These are phyloP conservation scores for Xylaria sp. DNA, from an alignment of 2,329 filamentous ascomycete genomes.

Conservation along the genomic window DNA sequence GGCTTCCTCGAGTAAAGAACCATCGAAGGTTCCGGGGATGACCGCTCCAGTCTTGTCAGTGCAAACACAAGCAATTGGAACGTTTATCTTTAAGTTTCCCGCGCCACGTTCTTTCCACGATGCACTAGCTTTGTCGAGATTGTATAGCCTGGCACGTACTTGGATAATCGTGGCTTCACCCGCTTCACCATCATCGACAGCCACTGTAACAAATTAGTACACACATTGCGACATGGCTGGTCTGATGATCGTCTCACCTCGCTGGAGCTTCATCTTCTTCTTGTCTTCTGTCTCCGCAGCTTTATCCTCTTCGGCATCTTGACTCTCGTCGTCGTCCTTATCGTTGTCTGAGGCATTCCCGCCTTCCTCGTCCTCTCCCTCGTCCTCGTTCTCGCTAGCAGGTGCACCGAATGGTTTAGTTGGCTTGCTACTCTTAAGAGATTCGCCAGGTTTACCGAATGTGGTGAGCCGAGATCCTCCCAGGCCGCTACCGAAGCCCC, in stretches of 20 bases:
- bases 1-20: constrained; percentile 62
- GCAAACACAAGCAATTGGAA: constrained; percentile 67
- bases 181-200: constrained; percentile 87
- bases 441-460: constrained; percentile 74
- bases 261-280: constrained; percentile 74
- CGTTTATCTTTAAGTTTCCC: constrained; percentile 87
- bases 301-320: constrained; percentile 51
- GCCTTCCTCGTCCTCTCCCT: constrained; percentile 55
- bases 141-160: constrained; percentile 85
- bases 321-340: constrained; percentile 57
- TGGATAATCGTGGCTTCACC: constrained; percentile 80
- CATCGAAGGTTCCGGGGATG: constrained; percentile 67
- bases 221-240: constrained; percentile 40
- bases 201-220: constrained; percentile 58
- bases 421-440: constrained; percentile 68
- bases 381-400: constrained; percentile 65
- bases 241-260: constrained; percentile 65
- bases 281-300: constrained; percentile 62
- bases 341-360: constrained; percentile 53
- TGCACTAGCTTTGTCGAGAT: constrained; percentile 73
- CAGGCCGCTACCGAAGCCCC: constrained; percentile 54
- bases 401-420: constrained; percentile 82
- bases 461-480: constrained; percentile 66
- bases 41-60: constrained; percentile 63
- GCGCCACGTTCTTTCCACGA: constrained; percentile 92